These are phyloP conservation scores for Beauveria sp. DNA, from an alignment of 2,329 filamentous ascomycete genomes.

Conservation along the genomic window DNA sequence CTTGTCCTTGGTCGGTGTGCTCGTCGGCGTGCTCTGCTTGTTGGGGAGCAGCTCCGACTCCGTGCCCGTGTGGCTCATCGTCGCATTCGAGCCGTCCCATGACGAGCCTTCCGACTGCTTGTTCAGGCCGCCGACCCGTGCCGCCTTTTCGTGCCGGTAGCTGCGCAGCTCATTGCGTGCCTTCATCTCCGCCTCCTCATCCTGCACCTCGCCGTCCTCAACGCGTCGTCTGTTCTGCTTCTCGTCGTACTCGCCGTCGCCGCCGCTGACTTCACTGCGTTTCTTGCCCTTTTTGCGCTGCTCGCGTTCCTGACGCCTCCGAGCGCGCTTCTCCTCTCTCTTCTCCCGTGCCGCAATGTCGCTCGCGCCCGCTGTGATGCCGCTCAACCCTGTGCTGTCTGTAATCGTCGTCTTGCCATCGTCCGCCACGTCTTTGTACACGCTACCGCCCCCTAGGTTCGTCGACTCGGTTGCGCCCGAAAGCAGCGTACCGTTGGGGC, in stretches of 20 bases:
- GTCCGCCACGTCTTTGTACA: slow-evolving; percentile 64
- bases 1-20: slow-evolving; percentile 38
- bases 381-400: slow-evolving; percentile 38
- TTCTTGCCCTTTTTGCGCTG: slow-evolving; percentile 9
- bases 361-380: slow-evolving; percentile 50
- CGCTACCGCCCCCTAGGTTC: slow-evolving; percentile 77
- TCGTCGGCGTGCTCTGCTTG: slow-evolving; percentile 49
- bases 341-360: slow-evolving; percentile 49
- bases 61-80: slow-evolving; percentile 55
- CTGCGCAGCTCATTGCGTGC: slow-evolving; percentile 64
- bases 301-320: slow-evolving; percentile 33
- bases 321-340: slow-evolving; percentile 44
- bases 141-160: slow-evolving; percentile 81
- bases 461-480: slow-evolving; percentile 77
- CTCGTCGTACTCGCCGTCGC: slow-evolving; percentile 16
- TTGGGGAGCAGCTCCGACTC: slow-evolving; percentile 51
- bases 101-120: slow-evolving; percentile 67
- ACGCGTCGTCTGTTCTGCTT: slow-evolving; percentile 30
- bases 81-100: slow-evolving; percentile 69
- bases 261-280: slow-evolving; percentile 19
- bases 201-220: slow-evolving; percentile 52
- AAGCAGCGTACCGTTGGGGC: slow-evolving; percentile 80
- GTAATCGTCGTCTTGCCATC: slow-evolving; percentile 39
- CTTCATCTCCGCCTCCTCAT: slow-evolving; percentile 55
- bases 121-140: slow-evolving; percentile 84